phyloP scores from a whole-genome alignment of 2,329 filamentous ascomycete species.

The Phaeosphaeriaceae sp. region DNA sequence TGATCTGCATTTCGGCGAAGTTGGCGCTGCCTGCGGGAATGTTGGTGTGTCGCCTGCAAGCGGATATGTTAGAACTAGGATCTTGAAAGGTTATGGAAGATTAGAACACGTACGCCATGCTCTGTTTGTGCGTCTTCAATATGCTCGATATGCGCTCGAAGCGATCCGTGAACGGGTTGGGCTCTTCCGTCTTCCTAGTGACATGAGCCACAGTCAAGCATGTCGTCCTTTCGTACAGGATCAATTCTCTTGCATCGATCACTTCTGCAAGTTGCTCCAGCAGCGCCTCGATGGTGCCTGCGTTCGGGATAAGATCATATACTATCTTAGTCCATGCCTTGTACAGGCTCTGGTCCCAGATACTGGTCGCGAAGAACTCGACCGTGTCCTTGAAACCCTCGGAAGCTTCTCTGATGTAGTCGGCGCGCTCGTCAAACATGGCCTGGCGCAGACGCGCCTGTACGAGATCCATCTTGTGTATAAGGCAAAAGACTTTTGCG shows the following conservation, averaged over 20 bases:
- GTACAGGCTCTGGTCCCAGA: constrained; percentile 98
- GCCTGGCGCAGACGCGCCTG: constrained; percentile 78
- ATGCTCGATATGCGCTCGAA: constrained; percentile 97
- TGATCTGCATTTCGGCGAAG: constrained; percentile 82
- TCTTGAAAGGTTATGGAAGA: constrained; percentile 36
- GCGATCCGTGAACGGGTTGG: constrained; percentile 90
- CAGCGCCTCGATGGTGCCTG: constrained; percentile 85
- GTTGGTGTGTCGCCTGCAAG: constrained; percentile 75
- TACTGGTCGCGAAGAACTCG: constrained; percentile 91
- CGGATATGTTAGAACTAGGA: background rate
- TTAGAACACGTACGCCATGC: constrained; percentile 55
- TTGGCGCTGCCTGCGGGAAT: constrained; percentile 83
- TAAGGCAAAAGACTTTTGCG: constrained; percentile 90
- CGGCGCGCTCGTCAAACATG: constrained; percentile 84
- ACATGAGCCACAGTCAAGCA: constrained; percentile 97
- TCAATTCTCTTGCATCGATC: constrained; percentile 90
- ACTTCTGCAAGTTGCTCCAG: constrained; percentile 82
- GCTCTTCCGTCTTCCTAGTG: constrained; percentile 74
- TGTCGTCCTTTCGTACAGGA: constrained; percentile 93
- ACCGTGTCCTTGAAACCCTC: constrained; percentile 70
- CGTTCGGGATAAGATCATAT: constrained; percentile 95
- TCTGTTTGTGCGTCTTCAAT: constrained; percentile 97
- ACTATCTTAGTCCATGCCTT: constrained; percentile 99
- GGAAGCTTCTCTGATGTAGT: constrained; percentile 78
- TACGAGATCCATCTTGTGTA: constrained; percentile 99